These are phyloP conservation scores for Nicotiana otophora DNA, from an alignment of 257 asterid genomes.

Conservation along the genomic window DNA sequence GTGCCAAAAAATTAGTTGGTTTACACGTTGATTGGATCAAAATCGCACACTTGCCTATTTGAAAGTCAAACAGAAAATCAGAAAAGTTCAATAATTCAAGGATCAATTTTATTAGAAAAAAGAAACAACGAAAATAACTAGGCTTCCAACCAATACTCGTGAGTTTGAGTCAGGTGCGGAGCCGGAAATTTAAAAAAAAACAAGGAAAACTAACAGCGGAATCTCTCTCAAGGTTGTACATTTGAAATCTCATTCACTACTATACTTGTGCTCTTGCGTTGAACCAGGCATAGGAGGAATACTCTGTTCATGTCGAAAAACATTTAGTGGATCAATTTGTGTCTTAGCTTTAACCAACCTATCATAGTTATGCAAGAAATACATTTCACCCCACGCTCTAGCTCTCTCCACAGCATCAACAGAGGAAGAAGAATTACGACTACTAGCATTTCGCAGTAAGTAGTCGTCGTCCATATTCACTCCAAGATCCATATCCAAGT, in stretches of 20 bases:
- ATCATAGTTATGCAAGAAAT: conserved; percentile 62
- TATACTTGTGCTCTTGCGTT: conserved; percentile 1
- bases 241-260: not conserved
- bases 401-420: conserved; percentile 45
- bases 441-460: not conserved
- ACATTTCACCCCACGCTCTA: conserved; percentile 65
- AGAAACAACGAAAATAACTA: too few relatives aligned
- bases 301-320: conserved; percentile 57
- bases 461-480: conserved; percentile 12
- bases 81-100: too few relatives aligned
- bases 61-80: too few relatives aligned
- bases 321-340: conserved; percentile 47
- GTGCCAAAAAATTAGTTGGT: too few relatives aligned
- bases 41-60: too few relatives aligned
- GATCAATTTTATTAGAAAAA: too few relatives aligned
- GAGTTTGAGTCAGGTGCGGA: too few relatives aligned
- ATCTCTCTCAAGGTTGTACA: not conserved
- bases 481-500: conserved; percentile 72
- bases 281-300: conserved; percentile 42
- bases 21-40: too few relatives aligned
- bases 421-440: not conserved
- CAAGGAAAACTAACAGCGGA: not conserved
- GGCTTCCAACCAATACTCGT: too few relatives aligned
- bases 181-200: too few relatives aligned
- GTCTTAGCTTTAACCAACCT: conserved; percentile 61